Conservation (phyloP, 352 stramenopile genomes). For the Phytophthora colocasiae region DNA sequence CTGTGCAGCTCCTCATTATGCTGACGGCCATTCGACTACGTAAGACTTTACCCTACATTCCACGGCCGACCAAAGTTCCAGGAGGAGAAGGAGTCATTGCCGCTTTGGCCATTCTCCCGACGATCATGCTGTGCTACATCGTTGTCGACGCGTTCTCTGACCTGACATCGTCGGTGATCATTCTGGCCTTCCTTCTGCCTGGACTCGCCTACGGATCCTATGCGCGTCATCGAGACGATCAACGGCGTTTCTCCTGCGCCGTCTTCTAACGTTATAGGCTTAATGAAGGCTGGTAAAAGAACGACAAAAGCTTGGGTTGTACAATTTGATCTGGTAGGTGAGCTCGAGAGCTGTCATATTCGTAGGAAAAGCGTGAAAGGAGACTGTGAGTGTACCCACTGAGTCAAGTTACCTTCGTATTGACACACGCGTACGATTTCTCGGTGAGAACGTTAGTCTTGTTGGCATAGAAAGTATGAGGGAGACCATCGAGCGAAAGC, state of each 20-base stretch:
- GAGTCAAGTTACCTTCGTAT: not conserved
- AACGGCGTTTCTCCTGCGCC: not conserved
- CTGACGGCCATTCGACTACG: conserved; percentile 89
- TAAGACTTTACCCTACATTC: conserved; percentile 64
- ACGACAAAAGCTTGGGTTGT: not conserved
- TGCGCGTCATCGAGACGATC: conserved; percentile 17
- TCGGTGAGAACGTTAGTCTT: not conserved
- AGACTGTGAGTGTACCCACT: not conserved
- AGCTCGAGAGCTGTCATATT: not conserved
- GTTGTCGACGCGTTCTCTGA: conserved; percentile 40
- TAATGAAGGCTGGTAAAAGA: too few relatives aligned
- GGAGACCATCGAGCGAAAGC: conserved; percentile 1
- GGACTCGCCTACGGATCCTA: conserved; percentile 45
- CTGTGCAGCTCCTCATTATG: conserved; percentile 90
- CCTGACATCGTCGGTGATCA: conserved; percentile 37
- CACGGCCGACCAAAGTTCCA: conserved; percentile 55
- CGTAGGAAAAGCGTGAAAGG: not conserved
- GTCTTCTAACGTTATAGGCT: too few relatives aligned
- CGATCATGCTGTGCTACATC: conserved; percentile 43
- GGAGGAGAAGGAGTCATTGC: conserved; percentile 34
- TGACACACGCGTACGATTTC: not conserved
- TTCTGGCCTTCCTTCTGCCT: conserved; percentile 47
- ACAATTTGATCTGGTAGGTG: too few relatives aligned
- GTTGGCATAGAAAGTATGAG: not conserved
- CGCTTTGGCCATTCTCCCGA: conserved; percentile 29